These are phyloP conservation scores for Bryoerythrophyllum caledonicum DNA, from an alignment of 225 moss, liverwort and hornwort genomes.

Conservation along the genomic window DNA sequence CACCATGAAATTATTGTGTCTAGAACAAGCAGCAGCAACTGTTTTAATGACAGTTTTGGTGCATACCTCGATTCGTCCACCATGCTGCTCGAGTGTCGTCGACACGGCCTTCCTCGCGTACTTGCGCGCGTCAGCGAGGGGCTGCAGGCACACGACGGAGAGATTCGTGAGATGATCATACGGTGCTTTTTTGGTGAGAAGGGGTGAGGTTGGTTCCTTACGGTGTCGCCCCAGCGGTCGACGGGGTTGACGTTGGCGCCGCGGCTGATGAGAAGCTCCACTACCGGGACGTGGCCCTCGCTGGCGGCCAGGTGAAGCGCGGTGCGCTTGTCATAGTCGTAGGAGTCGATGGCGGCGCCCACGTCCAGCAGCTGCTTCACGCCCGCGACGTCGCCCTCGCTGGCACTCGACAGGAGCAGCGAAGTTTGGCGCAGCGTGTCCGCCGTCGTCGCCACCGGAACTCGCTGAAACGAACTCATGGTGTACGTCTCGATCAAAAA, in stretches of 20 bases:
- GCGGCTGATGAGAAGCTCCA: conserved; percentile 37
- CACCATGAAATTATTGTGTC: too few relatives aligned
- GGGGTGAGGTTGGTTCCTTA: conserved; percentile 6
- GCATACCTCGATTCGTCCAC: conserved; percentile 44
- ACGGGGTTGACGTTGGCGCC: conserved; percentile 41
- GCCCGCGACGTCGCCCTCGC: conserved; percentile 29
- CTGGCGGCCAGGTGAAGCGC: conserved; percentile 50
- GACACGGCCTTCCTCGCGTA: conserved; percentile 35
- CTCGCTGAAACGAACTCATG: not conserved
- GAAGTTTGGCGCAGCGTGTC: conserved; percentile 25
- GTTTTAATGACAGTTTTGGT: too few relatives aligned
- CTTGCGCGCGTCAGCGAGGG: conserved; percentile 54
- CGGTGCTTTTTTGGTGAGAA: not conserved
- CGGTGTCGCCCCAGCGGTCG: conserved; percentile 51
- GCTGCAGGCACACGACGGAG: conserved; percentile 35
- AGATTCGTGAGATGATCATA: conserved; percentile 16
- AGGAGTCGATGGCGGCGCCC: conserved; percentile 29
- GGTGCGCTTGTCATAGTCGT: conserved; percentile 42
- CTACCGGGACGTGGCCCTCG: conserved; percentile 41
- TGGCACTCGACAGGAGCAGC: conserved; percentile 34
- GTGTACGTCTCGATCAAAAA: conserved; percentile 13
- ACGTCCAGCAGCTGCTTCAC: conserved; percentile 31
- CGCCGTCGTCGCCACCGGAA: too few relatives aligned
- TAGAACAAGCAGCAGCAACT: too few relatives aligned
- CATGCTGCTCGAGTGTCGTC: conserved; percentile 42